phyloP scores from a whole-genome alignment of 495 filamentous ascomycete genomes.

The Daldinia childiae region DNA sequence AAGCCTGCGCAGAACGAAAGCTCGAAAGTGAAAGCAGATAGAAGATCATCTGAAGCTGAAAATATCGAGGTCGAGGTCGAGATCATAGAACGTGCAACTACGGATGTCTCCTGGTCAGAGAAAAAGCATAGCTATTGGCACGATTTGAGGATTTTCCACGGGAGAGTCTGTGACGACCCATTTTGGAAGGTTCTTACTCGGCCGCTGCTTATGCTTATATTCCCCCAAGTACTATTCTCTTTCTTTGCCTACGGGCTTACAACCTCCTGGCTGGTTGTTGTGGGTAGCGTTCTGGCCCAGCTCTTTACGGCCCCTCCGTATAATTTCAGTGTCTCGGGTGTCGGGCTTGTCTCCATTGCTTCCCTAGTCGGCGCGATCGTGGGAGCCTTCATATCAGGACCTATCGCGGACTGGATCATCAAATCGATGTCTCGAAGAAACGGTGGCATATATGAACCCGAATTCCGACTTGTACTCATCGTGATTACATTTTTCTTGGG shows the following conservation, averaged over 20 bases:
- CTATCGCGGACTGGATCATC: constrained; percentile 51
- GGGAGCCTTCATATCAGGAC: constrained; percentile 51
- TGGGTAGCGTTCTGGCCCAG: constrained; percentile 53
- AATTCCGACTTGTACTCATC: constrained; percentile 56
- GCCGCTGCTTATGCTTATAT: constrained; percentile 49
- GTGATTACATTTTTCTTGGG: constrained; percentile 50
- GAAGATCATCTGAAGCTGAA: not conserved
- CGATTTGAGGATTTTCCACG: constrained; percentile 50
- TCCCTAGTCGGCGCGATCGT: constrained; percentile 51
- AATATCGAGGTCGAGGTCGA: constrained; percentile 20
- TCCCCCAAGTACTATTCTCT: constrained; percentile 54
- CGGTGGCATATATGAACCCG: constrained; percentile 57
- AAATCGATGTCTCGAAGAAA: constrained; percentile 54
- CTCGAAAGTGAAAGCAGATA: constrained; percentile 12
- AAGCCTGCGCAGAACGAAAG: constrained; percentile 9
- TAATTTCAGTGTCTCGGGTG: constrained; percentile 50
- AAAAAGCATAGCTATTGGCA: constrained; percentile 50
- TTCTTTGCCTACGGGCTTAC: constrained; percentile 57
- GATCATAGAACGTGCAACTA: constrained; percentile 16
- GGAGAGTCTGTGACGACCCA: constrained; percentile 48
- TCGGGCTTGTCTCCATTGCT: constrained; percentile 54
- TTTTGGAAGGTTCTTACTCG: constrained; percentile 52
- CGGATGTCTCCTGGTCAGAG: constrained; percentile 29
- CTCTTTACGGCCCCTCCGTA: constrained; percentile 52
- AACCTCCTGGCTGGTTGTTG: constrained; percentile 55